phyloP scores from a whole-genome alignment of 306 rosid species.

The Mimosa bimucronata region DNA sequence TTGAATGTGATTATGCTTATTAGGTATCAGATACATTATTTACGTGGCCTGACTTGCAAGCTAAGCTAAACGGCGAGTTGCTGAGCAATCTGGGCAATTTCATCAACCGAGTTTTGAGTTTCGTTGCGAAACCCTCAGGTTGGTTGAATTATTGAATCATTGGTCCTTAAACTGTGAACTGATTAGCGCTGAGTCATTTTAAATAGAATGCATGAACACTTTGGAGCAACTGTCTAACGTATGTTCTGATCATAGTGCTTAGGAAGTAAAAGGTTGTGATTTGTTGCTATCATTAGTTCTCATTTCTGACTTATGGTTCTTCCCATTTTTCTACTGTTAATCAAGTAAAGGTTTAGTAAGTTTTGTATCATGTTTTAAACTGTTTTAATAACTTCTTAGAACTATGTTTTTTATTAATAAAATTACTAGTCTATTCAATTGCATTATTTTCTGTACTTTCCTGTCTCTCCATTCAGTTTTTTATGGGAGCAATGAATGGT shows the following conservation, averaged over 20 bases:
- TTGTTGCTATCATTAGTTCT: not conserved
- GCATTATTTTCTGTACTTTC: not conserved
- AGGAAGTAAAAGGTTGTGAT: slow-evolving; percentile 9
- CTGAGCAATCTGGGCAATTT: slow-evolving; percentile 94
- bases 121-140: slow-evolving; percentile 98
- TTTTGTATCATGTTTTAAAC: not conserved
- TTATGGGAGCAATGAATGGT: not conserved
- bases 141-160: slow-evolving; percentile 40
- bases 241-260: slow-evolving; percentile 18
- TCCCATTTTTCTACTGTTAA: not conserved
- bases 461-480: not conserved
- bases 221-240: slow-evolving; percentile 23
- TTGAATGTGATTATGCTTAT: slow-evolving; percentile 26
- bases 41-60: slow-evolving; percentile 93
- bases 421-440: not conserved
- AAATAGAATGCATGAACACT: slow-evolving; percentile 21
- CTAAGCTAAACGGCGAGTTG: slow-evolving; percentile 86
- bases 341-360: not conserved
- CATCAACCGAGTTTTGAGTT: slow-evolving; percentile 87
- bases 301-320: not conserved
- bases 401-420: not conserved
- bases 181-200: slow-evolving; percentile 22
- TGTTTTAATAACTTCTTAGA: not conserved
- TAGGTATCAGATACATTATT: slow-evolving; percentile 94
- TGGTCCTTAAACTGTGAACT: slow-evolving; percentile 20